phyloP scores from a whole-genome alignment of 768 basidiomycete species.

The Phaeotremella fagi region DNA sequence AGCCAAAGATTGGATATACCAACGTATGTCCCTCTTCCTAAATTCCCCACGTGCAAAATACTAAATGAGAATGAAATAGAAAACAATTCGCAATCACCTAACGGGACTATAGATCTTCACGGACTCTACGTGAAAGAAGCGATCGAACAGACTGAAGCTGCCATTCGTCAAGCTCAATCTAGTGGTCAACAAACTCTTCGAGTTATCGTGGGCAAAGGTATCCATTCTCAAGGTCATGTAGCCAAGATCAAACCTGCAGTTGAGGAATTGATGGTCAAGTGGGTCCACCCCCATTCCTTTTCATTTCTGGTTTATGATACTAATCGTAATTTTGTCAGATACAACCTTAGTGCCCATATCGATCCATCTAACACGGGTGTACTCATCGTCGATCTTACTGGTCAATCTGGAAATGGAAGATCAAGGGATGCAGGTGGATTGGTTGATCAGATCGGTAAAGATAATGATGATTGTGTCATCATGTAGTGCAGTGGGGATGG shows the following conservation, averaged over 20 bases:
- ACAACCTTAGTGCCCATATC: slow-evolving; percentile 64
- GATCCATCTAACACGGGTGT: slow-evolving; percentile 82
- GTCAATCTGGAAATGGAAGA: slow-evolving; percentile 43
- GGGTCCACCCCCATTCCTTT: no score
- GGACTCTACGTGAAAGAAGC: slow-evolving; percentile 93
- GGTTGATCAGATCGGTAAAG: slow-evolving; percentile 58
- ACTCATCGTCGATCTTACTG: slow-evolving; percentile 67
- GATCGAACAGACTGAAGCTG: slow-evolving; percentile 64
- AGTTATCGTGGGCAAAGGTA: slow-evolving; percentile 86
- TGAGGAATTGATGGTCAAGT: slow-evolving; percentile 76
- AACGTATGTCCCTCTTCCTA: slow-evolving; percentile 53
- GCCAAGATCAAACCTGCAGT: slow-evolving; percentile 92
- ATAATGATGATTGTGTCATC: slow-evolving; percentile 60
- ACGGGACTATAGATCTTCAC: slow-evolving; percentile 80
- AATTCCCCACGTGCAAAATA: neutral
- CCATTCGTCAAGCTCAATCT: slow-evolving; percentile 63
- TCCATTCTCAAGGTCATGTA: slow-evolving; percentile 69
- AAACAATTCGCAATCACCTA: slow-evolving; percentile 63
- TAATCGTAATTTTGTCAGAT: slow-evolving; percentile 50
- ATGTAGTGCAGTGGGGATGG: no score
- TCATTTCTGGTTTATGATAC: no score
- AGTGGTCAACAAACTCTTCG: slow-evolving; percentile 63
- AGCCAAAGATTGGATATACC: slow-evolving; percentile 84
- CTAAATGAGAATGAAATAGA: no score
- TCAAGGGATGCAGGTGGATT: slow-evolving; percentile 56